Base-by-base conservation (phyloP, 192 early-diverging fungal genomes). In the Oehlia diaphana region DNA sequence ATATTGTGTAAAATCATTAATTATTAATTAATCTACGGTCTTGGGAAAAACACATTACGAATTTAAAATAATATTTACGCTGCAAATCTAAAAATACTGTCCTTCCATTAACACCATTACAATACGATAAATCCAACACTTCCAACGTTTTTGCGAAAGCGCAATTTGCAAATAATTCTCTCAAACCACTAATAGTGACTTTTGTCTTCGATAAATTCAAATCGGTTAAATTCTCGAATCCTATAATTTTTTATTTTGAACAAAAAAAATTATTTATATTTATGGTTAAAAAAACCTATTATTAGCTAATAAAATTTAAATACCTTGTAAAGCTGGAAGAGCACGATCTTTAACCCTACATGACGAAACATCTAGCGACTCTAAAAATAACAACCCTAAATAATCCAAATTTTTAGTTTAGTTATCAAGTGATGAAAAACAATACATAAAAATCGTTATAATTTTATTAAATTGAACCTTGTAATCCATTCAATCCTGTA, bases 141-240 rank as follows among this genome's bases (percentile, higher is more conserved):
- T 67, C 65, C 33, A 67, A 67, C 5, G 3, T 67, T 16, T 12
- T 33, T 67, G 65, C 65, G 35, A 67, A 67, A 5, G 28, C 28
- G 16, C 65, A 67, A 16, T 67, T 28, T 67, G 65, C 65, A 33
- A 67, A 67, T 33, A 67, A n/a, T 23, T 16, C 33, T 16, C 65
- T 28, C 28, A 67, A 33, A 28, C 65, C 65, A 35, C 6, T 5
- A 0, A 67, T 67, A 33, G 65, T 67, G 4, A 67, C 65, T 33
- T 67, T 67, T 67, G 65, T 67, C 31, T 67, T 67, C 19, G 65
- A 67, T 16, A 67, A 31, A 67, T 67, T 67, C 35, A 67, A 33
- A 7, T 28, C 5, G 3, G 14, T 14, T 67, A 67, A 35, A 33
- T 67, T 33, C 2, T 19, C 8, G 35, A 67, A 67, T 2, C 23